phyloP scores from a whole-genome alignment of 768 basidiomycete genomes.

The Suillus alpinus region DNA sequence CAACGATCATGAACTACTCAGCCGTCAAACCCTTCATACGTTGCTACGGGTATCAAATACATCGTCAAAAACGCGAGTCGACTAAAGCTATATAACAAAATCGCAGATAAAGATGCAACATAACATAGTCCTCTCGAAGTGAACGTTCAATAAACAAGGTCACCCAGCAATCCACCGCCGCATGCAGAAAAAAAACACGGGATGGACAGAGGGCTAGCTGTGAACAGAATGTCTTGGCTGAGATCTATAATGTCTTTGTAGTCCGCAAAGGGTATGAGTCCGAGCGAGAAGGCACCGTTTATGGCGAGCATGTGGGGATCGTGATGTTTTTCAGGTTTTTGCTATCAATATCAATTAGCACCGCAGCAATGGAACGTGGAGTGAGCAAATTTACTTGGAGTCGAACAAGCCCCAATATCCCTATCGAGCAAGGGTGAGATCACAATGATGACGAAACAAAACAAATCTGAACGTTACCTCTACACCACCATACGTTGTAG shows the following conservation, averaged over 20 bases:
- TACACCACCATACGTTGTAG: slow-evolving; percentile 72
- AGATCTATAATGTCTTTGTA: neutral
- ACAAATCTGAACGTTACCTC: slow-evolving; percentile 38
- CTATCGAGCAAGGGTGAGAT: slow-evolving; percentile 19
- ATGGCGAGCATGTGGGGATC: slow-evolving; percentile 54
- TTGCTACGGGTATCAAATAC: neutral
- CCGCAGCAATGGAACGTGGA: neutral
- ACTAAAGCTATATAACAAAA: neutral
- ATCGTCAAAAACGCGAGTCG: neutral
- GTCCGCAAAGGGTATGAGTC: neutral
- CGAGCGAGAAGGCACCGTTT: neutral
- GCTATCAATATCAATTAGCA: slow-evolving; percentile 38
- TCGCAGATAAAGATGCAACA: slow-evolving; percentile 1
- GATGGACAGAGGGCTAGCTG: neutral
- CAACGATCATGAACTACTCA: neutral
- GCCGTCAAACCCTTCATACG: too few species aligned
- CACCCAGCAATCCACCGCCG: neutral
- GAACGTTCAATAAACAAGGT: neutral
- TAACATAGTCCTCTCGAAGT: neutral
- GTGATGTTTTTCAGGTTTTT: slow-evolving; percentile 70
- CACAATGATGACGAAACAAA: neutral
- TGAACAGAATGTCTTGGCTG: neutral
- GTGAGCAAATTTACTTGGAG: slow-evolving; percentile 39
- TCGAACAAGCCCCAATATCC: slow-evolving; percentile 70
- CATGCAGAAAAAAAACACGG: neutral